Percentiles rank a stretch among this genome's conserved stretches.
Evolutionary conservation across 129 eudicot species (phyloP).

Genomic region (Saposhnikovia divaricata): DNA sequence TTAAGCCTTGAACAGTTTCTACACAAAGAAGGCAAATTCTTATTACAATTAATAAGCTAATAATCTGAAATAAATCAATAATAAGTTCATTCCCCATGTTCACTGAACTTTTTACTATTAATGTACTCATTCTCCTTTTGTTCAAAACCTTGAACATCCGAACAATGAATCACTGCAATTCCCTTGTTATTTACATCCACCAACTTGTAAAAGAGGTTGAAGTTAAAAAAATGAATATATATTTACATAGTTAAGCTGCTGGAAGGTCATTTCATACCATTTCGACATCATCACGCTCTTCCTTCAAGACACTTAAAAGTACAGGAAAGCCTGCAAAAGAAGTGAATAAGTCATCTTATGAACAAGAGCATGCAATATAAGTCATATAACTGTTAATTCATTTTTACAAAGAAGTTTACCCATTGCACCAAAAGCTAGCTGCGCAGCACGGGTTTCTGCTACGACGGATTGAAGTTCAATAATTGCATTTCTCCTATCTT

Average conservation of each 20-base stretch:
- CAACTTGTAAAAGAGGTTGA: neutral
- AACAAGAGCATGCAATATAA: conserved; percentile 1
- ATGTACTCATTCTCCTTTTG: neutral
- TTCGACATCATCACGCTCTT: conserved; percentile 90
- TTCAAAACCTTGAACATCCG: neutral
- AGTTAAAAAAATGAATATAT: neutral
- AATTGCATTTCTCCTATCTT: conserved; percentile 86
- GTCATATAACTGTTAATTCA: neutral
- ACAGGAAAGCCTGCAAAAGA: conserved; percentile 77
- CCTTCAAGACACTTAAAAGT: conserved; percentile 66
- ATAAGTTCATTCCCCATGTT: neutral
- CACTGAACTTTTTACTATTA: neutral
- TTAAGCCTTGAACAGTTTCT: neutral
- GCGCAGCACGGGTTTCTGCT: conserved; percentile 84
- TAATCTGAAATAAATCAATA: neutral
- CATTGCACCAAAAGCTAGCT: conserved; percentile 94
- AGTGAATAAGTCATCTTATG: conserved; percentile 7
- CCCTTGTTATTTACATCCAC: neutral
- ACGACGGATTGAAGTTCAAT: conserved; percentile 86
- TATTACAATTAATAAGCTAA: neutral
- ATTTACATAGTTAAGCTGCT: conserved; percentile 6
- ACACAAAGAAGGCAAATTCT: neutral
- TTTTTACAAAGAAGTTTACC: conserved; percentile 30
- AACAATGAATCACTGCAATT: neutral
- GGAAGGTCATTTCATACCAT: conserved; percentile 51